phyloP scores from a whole-genome alignment of 164 flowering plant genomes.

The Nymphaea thermarum region DNA sequence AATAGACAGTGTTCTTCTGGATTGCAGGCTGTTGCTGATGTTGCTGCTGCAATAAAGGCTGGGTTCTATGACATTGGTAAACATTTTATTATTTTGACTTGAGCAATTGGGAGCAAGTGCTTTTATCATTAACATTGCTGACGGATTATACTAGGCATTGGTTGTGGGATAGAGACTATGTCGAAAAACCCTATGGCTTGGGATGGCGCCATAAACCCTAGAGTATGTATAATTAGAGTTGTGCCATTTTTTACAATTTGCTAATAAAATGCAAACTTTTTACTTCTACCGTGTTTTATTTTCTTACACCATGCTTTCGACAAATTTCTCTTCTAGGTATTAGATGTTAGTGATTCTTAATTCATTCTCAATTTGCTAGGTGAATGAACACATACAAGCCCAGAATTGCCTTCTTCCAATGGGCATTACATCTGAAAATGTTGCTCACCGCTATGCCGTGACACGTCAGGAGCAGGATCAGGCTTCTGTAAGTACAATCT shows the following conservation, averaged over 20 bases:
- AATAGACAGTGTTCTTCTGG: constrained; percentile 98
- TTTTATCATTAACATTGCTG: too few species aligned
- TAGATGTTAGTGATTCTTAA: too few species aligned
- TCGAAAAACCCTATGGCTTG: constrained; percentile 54
- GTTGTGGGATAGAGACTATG: constrained; percentile 97
- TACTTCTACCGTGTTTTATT: too few species aligned
- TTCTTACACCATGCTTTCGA: too few species aligned
- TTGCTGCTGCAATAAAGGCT: constrained; percentile 95
- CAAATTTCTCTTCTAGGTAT: too few species aligned
- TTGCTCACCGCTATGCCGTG: constrained; percentile 73
- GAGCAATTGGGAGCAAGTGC: too few species aligned
- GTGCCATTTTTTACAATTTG: neutral
- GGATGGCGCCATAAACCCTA: constrained; percentile 73
- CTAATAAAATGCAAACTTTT: too few species aligned
- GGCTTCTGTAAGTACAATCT: constrained; percentile 74
- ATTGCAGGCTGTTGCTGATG: constrained; percentile 99
- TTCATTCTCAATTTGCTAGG: neutral
- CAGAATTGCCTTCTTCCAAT: constrained; percentile 94
- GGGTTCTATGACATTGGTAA: constrained; percentile 96
- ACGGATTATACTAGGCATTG: constrained; percentile 14
- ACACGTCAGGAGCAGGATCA: constrained; percentile 90
- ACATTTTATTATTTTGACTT: neutral
- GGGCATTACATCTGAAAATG: constrained; percentile 99
- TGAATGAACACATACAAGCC: constrained; percentile 15
- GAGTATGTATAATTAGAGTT: constrained; percentile 21